Conservation (phyloP, 176 grass and related monocot genomes). For the Ensete glaucum region DNA sequence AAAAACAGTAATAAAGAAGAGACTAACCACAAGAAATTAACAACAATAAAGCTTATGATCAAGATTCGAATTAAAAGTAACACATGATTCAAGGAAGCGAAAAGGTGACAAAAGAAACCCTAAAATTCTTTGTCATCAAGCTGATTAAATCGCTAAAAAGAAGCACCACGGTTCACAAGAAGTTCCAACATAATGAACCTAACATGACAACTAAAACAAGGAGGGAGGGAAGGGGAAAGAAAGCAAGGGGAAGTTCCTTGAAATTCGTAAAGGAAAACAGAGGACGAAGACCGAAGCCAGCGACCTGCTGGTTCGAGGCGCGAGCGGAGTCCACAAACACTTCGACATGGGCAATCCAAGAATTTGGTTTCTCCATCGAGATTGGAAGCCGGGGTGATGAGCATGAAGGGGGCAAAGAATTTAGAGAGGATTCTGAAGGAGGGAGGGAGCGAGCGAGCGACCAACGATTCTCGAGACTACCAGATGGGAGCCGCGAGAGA, state of each 20-base stretch:
- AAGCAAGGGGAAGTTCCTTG: background rate
- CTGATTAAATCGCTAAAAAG: background rate
- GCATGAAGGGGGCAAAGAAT: background rate
- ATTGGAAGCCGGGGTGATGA: background rate
- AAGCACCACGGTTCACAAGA: background rate
- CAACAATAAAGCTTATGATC: background rate
- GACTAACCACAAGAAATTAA: no score
- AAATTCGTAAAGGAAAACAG: no score
- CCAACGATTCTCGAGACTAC: no score
- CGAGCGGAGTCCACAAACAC: conserved; percentile 50
- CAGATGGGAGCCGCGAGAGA: no score
- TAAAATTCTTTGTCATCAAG: background rate
- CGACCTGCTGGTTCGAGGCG: conserved; percentile 37
- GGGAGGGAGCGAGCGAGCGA: no score
- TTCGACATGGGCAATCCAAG: conserved; percentile 59
- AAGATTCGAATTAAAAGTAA: background rate
- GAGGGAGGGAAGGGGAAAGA: conserved; percentile 5
- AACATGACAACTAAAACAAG: background rate
- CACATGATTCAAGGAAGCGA: background rate
- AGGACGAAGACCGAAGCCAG: background rate
- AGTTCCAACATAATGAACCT: background rate
- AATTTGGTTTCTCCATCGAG: conserved; percentile 38
- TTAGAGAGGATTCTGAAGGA: no score
- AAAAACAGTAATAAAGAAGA: background rate
- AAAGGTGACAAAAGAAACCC: background rate